Conservation (phyloP, 2,329 filamentous ascomycete genomes). For the Neopestalotiopsis rosae region DNA sequence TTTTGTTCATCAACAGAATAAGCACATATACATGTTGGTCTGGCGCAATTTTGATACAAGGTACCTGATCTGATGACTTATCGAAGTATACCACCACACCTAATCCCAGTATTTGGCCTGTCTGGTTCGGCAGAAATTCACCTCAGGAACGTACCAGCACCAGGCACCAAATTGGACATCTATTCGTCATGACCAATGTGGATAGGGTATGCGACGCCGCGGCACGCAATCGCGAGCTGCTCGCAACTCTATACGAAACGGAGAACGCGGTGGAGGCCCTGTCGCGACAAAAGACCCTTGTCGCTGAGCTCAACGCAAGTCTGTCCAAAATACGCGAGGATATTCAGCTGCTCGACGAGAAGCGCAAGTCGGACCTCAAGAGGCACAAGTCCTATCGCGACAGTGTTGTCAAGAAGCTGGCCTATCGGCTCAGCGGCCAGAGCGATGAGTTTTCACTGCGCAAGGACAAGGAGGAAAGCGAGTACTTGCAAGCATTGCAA, state of each 20-base stretch:
- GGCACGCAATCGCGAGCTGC: constrained; percentile 12
- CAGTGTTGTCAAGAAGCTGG: constrained; percentile 14
- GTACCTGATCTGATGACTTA: too few relatives aligned
- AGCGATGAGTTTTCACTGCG: constrained; percentile 6
- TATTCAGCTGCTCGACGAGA: constrained; percentile 10
- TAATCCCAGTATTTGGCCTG: too few relatives aligned
- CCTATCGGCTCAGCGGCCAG: constrained; percentile 14
- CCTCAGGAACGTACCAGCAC: too few relatives aligned
- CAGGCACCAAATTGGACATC: too few relatives aligned
- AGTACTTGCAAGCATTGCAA: constrained; percentile 16
- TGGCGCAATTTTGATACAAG: too few relatives aligned
- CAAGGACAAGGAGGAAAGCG: neutral
- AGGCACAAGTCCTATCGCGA: constrained; percentile 18
- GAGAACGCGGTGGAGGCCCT: constrained; percentile 9
- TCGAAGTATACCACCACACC: too few relatives aligned
- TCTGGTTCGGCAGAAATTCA: too few relatives aligned
- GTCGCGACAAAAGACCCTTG: neutral
- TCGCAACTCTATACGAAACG: neutral
- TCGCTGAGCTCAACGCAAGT: neutral
- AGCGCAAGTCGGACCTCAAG: constrained; percentile 9
- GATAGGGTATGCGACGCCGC: constrained; percentile 13
- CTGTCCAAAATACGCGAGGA: neutral
- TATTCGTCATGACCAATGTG: neutral
- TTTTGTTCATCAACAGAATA: too few relatives aligned
- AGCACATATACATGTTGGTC: too few relatives aligned